These are phyloP conservation scores for Fusarium buharicum DNA, from an alignment of 2,329 filamentous ascomycete genomes.

Conservation along the genomic window DNA sequence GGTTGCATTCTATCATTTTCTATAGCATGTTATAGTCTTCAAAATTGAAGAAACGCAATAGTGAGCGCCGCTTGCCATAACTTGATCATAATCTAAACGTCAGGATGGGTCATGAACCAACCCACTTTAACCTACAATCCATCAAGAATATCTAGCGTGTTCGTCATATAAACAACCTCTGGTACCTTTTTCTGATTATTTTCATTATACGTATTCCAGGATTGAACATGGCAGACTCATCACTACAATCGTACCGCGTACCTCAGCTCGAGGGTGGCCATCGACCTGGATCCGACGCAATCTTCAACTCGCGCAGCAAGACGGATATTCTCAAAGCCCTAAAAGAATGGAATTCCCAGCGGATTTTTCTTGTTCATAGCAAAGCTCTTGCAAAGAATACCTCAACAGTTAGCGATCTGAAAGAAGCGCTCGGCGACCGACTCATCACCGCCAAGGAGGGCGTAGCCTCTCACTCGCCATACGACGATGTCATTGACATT, in stretches of 20 bases:
- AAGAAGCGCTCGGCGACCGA: neutral
- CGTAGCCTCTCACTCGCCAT: slow-evolving; percentile 19
- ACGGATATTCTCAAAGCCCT: neutral
- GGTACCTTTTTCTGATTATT: neutral
- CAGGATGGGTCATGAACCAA: neutral
- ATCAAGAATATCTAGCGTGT: no score
- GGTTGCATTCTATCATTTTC: no score
- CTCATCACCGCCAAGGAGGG: slow-evolving; percentile 6
- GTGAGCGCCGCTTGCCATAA: neutral
- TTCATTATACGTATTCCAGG: neutral
- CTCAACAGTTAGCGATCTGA: neutral
- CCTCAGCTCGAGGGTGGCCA: slow-evolving; percentile 15
- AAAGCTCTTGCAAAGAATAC: slow-evolving; percentile 14
- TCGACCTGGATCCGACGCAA: slow-evolving; percentile 11
- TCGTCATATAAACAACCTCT: no score
- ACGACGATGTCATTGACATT: slow-evolving; percentile 19
- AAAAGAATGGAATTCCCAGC: neutral
- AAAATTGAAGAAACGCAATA: no score
- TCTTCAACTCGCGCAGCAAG: slow-evolving; percentile 26
- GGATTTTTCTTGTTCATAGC: slow-evolving; percentile 13
- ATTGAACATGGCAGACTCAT: neutral
- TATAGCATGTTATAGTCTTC: no score
- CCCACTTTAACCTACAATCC: neutral
- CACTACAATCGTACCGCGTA: neutral
- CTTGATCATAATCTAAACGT: neutral